Evolutionary conservation across 2,329 filamentous ascomycete species (phyloP).

Genomic region (Corniculantispora saksenae): DNA sequence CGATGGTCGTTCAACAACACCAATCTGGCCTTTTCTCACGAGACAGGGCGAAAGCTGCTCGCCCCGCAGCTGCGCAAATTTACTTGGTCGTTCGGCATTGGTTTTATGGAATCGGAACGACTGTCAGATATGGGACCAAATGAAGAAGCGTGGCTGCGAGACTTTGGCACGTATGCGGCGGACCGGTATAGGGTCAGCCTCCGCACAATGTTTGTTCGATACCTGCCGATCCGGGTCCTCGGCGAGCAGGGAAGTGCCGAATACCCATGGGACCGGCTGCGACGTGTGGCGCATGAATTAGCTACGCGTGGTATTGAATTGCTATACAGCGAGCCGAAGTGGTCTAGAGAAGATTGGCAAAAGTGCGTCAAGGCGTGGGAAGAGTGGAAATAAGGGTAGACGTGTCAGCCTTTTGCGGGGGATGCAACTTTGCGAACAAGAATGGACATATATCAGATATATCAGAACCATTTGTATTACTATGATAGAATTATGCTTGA

Average conservation of each 20-base stretch:
- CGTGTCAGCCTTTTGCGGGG: too few relatives aligned
- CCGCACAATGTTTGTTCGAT: constrained; percentile 1
- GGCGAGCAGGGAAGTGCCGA: constrained; percentile 5
- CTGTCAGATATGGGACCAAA: constrained; percentile 3
- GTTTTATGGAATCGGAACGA: neutral
- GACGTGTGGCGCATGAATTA: neutral
- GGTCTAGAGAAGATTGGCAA: constrained; percentile 1
- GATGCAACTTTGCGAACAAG: too few relatives aligned
- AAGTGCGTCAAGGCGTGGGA: constrained; percentile 2
- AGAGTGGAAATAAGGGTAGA: neutral
- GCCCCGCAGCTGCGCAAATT: neutral
- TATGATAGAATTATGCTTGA: neutral
- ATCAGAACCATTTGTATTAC: neutral
- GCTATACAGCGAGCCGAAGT: constrained; percentile 1
- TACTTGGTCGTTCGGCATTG: constrained; percentile 8
- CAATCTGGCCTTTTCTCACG: neutral
- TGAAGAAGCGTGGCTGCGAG: constrained; percentile 7
- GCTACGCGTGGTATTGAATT: neutral
- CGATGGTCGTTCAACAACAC: constrained; percentile 1
- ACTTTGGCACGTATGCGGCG: constrained; percentile 4
- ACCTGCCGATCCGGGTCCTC: neutral
- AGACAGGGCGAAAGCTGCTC: neutral
- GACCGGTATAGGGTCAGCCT: neutral
- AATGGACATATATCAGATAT: neutral
- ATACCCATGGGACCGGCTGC: constrained; percentile 8